Evolutionary conservation across 1,284 basidiomycete species (phyloP).

Genomic region (Hymenochaete sp.): DNA sequence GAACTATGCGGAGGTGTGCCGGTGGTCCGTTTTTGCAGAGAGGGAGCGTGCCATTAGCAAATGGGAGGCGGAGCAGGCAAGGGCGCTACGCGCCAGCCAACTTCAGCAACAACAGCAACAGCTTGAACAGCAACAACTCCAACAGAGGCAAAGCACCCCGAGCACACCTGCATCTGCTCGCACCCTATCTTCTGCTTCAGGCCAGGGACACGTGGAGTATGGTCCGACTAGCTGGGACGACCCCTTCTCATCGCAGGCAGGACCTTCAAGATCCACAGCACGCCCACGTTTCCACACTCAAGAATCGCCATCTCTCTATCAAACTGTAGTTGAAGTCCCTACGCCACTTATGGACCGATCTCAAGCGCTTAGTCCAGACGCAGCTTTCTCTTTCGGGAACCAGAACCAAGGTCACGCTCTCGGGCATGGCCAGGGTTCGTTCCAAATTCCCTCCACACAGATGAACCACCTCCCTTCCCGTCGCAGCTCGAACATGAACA

Average conservation of each 20-base stretch:
- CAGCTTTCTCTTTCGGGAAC: not conserved
- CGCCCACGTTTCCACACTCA: not conserved
- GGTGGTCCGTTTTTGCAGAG: constrained; percentile 14
- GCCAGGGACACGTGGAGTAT: not conserved
- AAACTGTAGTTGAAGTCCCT: constrained; percentile 8
- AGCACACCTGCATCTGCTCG: not conserved
- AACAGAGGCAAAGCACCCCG: too few relatives aligned
- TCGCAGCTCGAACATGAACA: not conserved
- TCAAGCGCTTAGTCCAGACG: constrained; percentile 2
- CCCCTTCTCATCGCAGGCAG: not conserved
- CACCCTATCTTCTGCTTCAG: not conserved
- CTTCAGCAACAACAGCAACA: not conserved
- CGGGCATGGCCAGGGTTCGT: not conserved
- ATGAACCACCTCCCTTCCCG: not conserved
- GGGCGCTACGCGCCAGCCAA: not conserved
- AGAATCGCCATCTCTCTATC: not conserved
- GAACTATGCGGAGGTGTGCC: constrained; percentile 13
- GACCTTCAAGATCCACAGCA: not conserved
- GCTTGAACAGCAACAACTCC: not conserved
- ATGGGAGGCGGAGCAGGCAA: constrained; percentile 9
- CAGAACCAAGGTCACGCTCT: not conserved
- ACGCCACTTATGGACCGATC: constrained; percentile 12
- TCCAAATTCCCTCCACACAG: not conserved
- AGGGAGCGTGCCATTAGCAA: constrained; percentile 13
- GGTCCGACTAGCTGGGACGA: not conserved